Base-by-base conservation (phyloP, 2,329 filamentous ascomycete species). In the Tolypocladium tundrense region DNA sequence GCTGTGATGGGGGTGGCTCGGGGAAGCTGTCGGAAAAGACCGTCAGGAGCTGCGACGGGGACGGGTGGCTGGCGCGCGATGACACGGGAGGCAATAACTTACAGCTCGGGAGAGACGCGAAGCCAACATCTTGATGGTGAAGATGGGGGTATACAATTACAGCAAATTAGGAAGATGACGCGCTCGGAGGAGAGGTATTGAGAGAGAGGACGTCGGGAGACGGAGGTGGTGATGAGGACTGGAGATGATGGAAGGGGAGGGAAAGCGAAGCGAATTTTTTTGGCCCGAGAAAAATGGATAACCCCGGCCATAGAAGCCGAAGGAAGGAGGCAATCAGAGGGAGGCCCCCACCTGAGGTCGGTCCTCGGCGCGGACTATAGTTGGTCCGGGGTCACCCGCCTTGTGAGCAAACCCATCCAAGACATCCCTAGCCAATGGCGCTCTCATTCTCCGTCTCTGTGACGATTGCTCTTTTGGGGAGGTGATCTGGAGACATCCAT, bases 41-140 rank as follows among this genome's bases (percentile, higher is more conserved):
- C 56, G 57, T 67, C 67, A 64, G 61, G 54, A 66, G 58, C 58
- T 56, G 56, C 45, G 58, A 43, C 35, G 16, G 35, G 31, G 35
- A 54, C 40, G 45, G 43, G 56, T 8, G 14, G 51, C 40, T 48
- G 14, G 31, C 54, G 45, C 43, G 39, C 31, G 4, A 11, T 27
- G 11, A 41, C 45, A 40, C 42, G 37, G 33, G 9, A n/a, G 39
- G 40, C 9, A 21, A 31, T 37, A 52, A 84, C 87, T 79, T 85
- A 91, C 88, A 83, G 86, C 86, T 82, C 87, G 84, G 69, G 84
- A 82, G 68, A 90, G 77, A 75, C 85, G 85, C 69, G 87, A 83
- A 71, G 87, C 80, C 77, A 90, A 74, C 88, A 91, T 90, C 73
- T 76, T 86, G 78, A 70, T 67, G 66, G 67, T 67, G 61, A 62